Evolutionary conservation across 768 basidiomycete species (phyloP).

Genomic region (Multifurca ochricompacta): DNA sequence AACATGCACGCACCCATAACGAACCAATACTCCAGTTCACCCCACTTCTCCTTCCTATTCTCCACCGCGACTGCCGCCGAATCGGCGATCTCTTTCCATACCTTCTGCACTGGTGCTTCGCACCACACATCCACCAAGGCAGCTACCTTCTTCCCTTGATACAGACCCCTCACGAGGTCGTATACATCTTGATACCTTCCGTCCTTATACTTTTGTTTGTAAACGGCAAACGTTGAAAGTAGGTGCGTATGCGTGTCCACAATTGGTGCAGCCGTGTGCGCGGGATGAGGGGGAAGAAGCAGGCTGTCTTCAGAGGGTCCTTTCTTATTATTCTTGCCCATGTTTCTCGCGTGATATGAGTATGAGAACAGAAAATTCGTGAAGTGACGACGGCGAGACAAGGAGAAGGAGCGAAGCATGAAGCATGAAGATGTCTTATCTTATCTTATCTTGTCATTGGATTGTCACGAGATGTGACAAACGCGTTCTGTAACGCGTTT

Average conservation of each 20-base stretch:
- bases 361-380: not conserved
- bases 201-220: conserved; percentile 52
- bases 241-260: conserved; percentile 85
- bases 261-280: conserved; percentile 32
- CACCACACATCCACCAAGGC: conserved; percentile 86
- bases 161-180: conserved; percentile 62
- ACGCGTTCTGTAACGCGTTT: conserved; percentile 21
- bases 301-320: conserved; percentile 14
- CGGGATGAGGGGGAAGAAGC: conserved; percentile 14
- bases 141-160: conserved; percentile 47
- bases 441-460: not conserved
- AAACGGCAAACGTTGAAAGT: conserved; percentile 61
- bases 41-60: conserved; percentile 48
- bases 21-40: conserved; percentile 71
- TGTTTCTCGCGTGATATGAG: not conserved
- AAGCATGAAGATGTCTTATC: not conserved
- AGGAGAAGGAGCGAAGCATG: too few species aligned
- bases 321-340: conserved; percentile 20
- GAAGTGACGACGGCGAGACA: too few species aligned
- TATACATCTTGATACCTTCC: conserved; percentile 48
- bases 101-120: conserved; percentile 57
- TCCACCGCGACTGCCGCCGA: conserved; percentile 51
- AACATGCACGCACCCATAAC: conserved; percentile 51
- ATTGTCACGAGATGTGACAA: not conserved
- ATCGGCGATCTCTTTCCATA: conserved; percentile 70